Base-by-base conservation (phyloP, 2,329 filamentous ascomycete species). In the Metarhizium rileyi region DNA sequence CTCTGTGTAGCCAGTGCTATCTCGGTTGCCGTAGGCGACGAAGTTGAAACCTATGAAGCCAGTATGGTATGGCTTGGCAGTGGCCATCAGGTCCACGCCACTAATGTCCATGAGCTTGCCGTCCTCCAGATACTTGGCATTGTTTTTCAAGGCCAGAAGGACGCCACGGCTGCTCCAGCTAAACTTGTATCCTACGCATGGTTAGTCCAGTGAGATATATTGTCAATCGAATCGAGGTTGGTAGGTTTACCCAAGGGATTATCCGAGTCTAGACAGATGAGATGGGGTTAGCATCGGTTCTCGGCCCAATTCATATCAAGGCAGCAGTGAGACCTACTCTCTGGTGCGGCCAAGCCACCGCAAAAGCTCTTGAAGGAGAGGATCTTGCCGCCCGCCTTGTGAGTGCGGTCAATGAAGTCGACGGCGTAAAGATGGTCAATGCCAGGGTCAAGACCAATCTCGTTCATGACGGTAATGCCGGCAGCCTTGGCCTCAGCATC, bases 391-490 rank as follows among this genome's bases (percentile, higher is more conserved):
- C 90, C 90, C 16, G 76, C 85, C 54, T 80, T 73, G 77, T 96
- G 90, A n/a, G 95, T 89, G 64, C 89, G 80, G 48, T 86, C 80
- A 61, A 96, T 95, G 50, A 83, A 88, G 74, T 91, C 87, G 67
- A 96, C 80, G 44, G 90, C 90, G 65, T 91, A n/a, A n/a, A n/a
- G n/a, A n/a, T 86, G 83, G 64, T 89, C 84, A 57, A 89, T 80
- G 64, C 84, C 83, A 26, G 83, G 83, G 66, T 86, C 69, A 52
- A 86, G 64, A 54, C 89, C 89, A 64, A 95, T 94, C 78, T 97
- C 91, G 72, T 97, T 96, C 86, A 96, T 90, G 65, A 96, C 90
- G 10, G 89, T 95, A 65, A 96, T 96, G 53, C 90, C 90, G 18
- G 91, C 91, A 55, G 85, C 86, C 77, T 95, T 95, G 66, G 79